A percentile compares a stretch with the other conserved stretches of the same genome.
Conservation (phyloP, 2,329 filamentous ascomycete genomes). For the Metarhizium brunneum region DNA sequence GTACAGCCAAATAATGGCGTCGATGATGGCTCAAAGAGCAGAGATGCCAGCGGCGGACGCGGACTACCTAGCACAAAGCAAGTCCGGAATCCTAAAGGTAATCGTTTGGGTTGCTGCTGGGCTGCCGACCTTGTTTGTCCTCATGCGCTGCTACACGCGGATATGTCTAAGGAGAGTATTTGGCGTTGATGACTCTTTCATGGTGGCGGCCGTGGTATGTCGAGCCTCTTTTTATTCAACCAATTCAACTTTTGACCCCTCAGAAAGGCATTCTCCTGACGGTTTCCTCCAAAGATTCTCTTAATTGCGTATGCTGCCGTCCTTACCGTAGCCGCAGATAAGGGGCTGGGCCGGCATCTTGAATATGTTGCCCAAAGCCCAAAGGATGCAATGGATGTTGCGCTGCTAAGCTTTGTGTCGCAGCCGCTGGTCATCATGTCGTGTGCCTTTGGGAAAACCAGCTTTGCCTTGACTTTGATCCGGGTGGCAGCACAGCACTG, state of each 20-base stretch:
- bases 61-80: constrained; percentile 22
- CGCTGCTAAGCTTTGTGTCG: constrained; percentile 5
- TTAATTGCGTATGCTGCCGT: constrained; percentile 5
- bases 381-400: constrained; percentile 3
- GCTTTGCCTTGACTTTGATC: constrained; percentile 5
- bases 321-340: constrained; percentile 4
- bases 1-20: neutral
- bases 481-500: constrained; percentile 5
- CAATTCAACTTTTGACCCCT: neutral
- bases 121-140: neutral
- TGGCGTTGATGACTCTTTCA: constrained; percentile 5
- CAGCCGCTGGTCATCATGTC: constrained; percentile 7
- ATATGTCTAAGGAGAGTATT: constrained; percentile 6
- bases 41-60: neutral
- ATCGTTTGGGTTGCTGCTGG: constrained; percentile 2
- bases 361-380: constrained; percentile 3
- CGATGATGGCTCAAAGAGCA: neutral
- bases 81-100: constrained; percentile 1
- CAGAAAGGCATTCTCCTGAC: neutral
- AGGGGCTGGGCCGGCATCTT: constrained; percentile 5
- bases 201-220: constrained; percentile 7
- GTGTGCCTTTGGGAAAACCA: constrained; percentile 7
- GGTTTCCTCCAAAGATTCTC: neutral
- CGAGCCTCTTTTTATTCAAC: neutral
- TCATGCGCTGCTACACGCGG: constrained; percentile 6